Evolutionary conservation across 2,329 filamentous ascomycete species (phyloP).

Genomic region (Mycocentrospora acerina): DNA sequence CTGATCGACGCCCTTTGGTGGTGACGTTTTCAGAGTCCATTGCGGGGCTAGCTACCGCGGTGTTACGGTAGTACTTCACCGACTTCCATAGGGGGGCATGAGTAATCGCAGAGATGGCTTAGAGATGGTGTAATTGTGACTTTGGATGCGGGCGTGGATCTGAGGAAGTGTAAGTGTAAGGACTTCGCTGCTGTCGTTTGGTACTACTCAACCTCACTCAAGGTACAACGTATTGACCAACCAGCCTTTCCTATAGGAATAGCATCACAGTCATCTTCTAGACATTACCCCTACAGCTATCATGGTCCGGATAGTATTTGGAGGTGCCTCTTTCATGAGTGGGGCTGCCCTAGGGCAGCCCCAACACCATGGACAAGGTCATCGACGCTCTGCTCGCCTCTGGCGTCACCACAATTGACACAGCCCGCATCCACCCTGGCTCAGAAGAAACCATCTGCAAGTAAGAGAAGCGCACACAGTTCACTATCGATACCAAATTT

Average conservation of each 20-base stretch:
- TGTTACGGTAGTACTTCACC: constrained; percentile 1
- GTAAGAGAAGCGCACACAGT: constrained; percentile 42
- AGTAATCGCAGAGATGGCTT: neutral
- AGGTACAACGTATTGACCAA: no score
- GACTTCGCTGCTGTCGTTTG: no score
- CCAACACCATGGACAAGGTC: constrained; percentile 13
- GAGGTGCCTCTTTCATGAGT: constrained; percentile 29
- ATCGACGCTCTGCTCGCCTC: constrained; percentile 37
- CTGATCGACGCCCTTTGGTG: neutral
- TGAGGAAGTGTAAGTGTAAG: constrained; percentile 1
- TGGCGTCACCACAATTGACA: constrained; percentile 43
- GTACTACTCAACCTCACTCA: no score
- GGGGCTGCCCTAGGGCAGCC: constrained; percentile 15
- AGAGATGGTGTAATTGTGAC: constrained; percentile 1
- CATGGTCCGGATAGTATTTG: constrained; percentile 43
- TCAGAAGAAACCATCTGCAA: constrained; percentile 49
- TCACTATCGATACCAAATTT: constrained; percentile 52
- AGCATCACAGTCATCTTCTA: neutral
- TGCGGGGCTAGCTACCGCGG: neutral
- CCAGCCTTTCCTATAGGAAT: no score
- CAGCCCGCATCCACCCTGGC: constrained; percentile 45
- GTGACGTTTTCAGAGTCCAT: constrained; percentile 3
- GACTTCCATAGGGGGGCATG: constrained; percentile 1
- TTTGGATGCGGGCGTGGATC: no score
- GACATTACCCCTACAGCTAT: neutral